Base-by-base conservation (phyloP, 257 asterid genomes). In the Nicotiana knightiana region DNA sequence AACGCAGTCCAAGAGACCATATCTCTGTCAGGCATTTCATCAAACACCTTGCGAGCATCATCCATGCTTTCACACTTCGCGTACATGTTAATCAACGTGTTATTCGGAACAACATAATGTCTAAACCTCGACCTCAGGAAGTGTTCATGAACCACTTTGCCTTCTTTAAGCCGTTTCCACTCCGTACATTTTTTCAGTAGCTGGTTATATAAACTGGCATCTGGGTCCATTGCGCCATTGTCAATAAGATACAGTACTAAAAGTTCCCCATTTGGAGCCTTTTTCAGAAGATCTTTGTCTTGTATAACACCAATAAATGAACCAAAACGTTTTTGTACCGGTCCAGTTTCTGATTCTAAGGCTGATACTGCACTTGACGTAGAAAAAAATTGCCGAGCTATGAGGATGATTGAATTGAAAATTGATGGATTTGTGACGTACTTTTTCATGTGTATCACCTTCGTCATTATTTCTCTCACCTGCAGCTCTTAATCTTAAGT, bases 1-100 rank as follows among this genome's bases (percentile, higher is more conserved):
- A 94, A 59, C 75, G 87, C 89, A 46, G 98, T 92, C 86, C 93
- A 94, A 28, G 97, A 90, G 58, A 94, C 98, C 93, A 93, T 90
- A 81, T 94, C 98, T 62, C 91, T 83, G 0, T 86, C 88, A 54
- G 84, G 85, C 97, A 94, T 94, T 88, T 63, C 91, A 81, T 90
- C 93, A n/a, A 94, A 94, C 91, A 86, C 95, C 5, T 85, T 82
- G 1, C 87, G 94, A 4, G 94, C 97, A 79, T 85, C 76, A n/a
- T 28, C 84, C 88, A 91, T 71, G 61, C 91, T 83, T 4, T 87
- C 90, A 64, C 91, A 90, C 85, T 92, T 94, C 0, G 90, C 91
- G 9, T 88, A 92, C 96, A 91, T 89, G 26, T 87, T 92, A 21
- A 93, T 43, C 13, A 89, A 84, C 16, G 90, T 84, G 82, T 89